Evolutionary conservation across 495 filamentous ascomycete species (phyloP).

Genomic region (Penicillium lividum): DNA sequence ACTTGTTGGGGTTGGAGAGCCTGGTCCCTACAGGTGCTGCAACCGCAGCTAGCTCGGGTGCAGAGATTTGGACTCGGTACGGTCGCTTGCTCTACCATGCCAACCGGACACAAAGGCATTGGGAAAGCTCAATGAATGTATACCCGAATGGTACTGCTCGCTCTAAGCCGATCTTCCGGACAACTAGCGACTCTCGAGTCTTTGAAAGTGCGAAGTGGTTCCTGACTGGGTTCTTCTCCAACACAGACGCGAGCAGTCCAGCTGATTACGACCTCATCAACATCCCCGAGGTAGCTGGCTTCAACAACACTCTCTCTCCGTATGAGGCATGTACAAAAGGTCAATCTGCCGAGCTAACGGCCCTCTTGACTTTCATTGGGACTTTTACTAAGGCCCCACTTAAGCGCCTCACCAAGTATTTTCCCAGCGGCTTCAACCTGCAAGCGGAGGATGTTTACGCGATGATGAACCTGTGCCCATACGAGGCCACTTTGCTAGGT

Average conservation of each 20-base stretch:
- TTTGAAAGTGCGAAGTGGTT: slow-evolving; percentile 49
- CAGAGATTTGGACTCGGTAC: slow-evolving; percentile 55
- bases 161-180: slow-evolving; percentile 49
- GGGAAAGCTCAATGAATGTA: slow-evolving; percentile 42
- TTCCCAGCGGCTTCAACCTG: slow-evolving; percentile 47
- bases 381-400: slow-evolving; percentile 20
- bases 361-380: slow-evolving; percentile 14
- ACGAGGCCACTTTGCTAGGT: slow-evolving; percentile 34
- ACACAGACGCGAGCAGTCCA: slow-evolving; percentile 37
- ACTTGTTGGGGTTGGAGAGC: slow-evolving; percentile 42
- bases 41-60: slow-evolving; percentile 52
- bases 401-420: slow-evolving; percentile 21
- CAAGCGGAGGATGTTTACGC: slow-evolving; percentile 51
- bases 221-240: slow-evolving; percentile 43
- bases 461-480: slow-evolving; percentile 49
- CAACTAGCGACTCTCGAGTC: slow-evolving; percentile 51
- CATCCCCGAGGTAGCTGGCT: slow-evolving; percentile 47
- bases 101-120: slow-evolving; percentile 37
- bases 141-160: slow-evolving; percentile 48
- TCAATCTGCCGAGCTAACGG: slow-evolving; percentile 5
- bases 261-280: slow-evolving; percentile 44
- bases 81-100: slow-evolving; percentile 53
- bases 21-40: slow-evolving; percentile 51
- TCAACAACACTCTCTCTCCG: slow-evolving; percentile 53
- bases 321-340: slow-evolving; percentile 35